Evolutionary conservation across 371 early-diverging fungal species (phyloP).

Genomic region (Apophysomyces ossiformis): DNA sequence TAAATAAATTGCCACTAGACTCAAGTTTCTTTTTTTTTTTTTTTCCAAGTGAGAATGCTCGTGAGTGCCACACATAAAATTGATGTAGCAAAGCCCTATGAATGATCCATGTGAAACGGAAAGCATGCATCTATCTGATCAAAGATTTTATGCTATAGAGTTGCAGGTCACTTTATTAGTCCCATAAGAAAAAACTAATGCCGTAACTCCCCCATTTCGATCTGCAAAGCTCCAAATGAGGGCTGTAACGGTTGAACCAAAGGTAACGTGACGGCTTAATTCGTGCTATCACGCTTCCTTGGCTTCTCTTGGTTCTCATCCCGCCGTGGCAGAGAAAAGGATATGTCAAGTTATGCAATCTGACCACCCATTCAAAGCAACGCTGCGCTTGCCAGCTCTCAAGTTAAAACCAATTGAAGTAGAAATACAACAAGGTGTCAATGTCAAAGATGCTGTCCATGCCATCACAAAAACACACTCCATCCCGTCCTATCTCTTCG

Average conservation of each 20-base stretch:
- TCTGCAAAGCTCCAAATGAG: too few relatives aligned
- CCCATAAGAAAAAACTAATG: too few relatives aligned
- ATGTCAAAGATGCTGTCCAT: conserved; percentile 36
- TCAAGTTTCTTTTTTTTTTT: too few relatives aligned
- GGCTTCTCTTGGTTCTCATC: neutral
- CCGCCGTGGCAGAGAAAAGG: neutral
- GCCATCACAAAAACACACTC: conserved; percentile 34
- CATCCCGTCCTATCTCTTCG: conserved; percentile 50
- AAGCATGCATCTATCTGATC: neutral
- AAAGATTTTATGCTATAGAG: too few relatives aligned
- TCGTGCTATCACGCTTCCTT: neutral
- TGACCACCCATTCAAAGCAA: conserved; percentile 1
- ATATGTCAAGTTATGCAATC: conserved; percentile 8
- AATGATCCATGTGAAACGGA: neutral
- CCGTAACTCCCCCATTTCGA: too few relatives aligned
- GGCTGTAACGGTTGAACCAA: conserved; percentile 8
- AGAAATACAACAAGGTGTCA: neutral
- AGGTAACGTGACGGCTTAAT: conserved; percentile 10
- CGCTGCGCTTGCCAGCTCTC: neutral
- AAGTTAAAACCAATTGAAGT: neutral
- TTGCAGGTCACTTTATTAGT: too few relatives aligned
- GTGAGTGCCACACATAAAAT: too few relatives aligned
- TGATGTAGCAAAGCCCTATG: neutral
- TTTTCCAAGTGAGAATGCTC: too few relatives aligned
- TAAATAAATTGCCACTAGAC: too few relatives aligned